phyloP scores from a whole-genome alignment of 2,329 filamentous ascomycete genomes.

The Boeremia lycopersici region DNA sequence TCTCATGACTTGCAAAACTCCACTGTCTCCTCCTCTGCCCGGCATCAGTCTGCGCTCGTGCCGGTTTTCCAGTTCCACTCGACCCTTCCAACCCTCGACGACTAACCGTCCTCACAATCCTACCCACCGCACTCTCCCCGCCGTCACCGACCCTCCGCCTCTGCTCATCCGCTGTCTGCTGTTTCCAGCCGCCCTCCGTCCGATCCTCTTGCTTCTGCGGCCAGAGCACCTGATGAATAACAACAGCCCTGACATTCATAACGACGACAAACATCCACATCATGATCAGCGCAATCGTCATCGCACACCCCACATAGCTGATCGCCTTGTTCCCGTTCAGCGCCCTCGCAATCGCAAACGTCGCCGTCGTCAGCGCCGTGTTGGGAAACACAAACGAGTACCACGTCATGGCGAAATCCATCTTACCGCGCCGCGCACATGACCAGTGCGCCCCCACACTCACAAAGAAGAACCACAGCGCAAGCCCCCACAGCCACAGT shows the following conservation, averaged over 20 bases:
- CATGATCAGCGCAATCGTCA: slow-evolving; percentile 68
- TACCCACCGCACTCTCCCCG: slow-evolving; percentile 24
- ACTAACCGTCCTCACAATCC: slow-evolving; percentile 31
- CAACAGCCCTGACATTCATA: slow-evolving; percentile 73
- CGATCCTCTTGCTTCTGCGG: slow-evolving; percentile 72
- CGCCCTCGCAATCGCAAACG: slow-evolving; percentile 70
- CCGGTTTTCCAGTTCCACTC: slow-evolving; percentile 6
- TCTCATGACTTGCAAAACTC: slow-evolving; percentile 13
- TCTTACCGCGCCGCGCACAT: slow-evolving; percentile 63
- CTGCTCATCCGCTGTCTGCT: slow-evolving; percentile 39
- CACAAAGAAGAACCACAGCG: slow-evolving; percentile 83
- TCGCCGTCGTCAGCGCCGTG: slow-evolving; percentile 74
- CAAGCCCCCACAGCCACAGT: slow-evolving; percentile 83
- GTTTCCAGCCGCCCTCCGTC: slow-evolving; percentile 64
- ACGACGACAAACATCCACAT: slow-evolving; percentile 72
- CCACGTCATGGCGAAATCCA: slow-evolving; percentile 85
- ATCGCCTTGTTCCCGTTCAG: slow-evolving; percentile 57
- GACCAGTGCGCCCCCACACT: slow-evolving; percentile 77
- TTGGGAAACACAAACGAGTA: slow-evolving; percentile 85
- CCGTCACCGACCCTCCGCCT: slow-evolving; percentile 29
- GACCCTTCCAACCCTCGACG: slow-evolving; percentile 17
- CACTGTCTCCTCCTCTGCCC: slow-evolving; percentile 25
- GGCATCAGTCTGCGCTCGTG: slow-evolving; percentile 18
- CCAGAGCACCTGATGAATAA: slow-evolving; percentile 73
- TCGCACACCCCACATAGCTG: slow-evolving; percentile 69